Percentiles rank a stretch among this genome's conserved stretches.
Conservation (phyloP, 2,329 filamentous ascomycete genomes). For the Gaeumannomyces sp. region DNA sequence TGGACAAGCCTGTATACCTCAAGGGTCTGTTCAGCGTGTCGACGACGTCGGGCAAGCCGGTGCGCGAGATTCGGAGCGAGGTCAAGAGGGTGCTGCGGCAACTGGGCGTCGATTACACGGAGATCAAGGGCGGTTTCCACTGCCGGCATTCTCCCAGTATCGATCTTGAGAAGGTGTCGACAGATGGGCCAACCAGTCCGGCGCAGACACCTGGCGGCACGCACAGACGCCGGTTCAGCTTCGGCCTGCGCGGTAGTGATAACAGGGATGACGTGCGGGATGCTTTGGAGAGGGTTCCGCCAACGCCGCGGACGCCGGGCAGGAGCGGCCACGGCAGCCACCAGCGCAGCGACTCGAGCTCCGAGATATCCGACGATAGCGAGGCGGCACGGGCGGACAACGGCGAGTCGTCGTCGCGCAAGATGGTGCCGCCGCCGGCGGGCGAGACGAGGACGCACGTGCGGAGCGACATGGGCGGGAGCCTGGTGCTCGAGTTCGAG, state of each 20-base stretch:
- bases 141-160: constrained; percentile 88
- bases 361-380: constrained; percentile 78
- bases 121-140: constrained; percentile 90
- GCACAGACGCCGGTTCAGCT: constrained; percentile 76
- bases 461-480: constrained; percentile 79
- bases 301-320: constrained; percentile 37
- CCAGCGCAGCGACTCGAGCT: constrained; percentile 67
- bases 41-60: constrained; percentile 87
- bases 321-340: constrained; percentile 23
- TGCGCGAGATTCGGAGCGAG: constrained; percentile 78
- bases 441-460: constrained; percentile 91
- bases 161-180: constrained; percentile 68
- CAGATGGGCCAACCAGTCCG: constrained; percentile 52
- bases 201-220: constrained; percentile 19
- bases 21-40: constrained; percentile 97
- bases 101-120: constrained; percentile 82
- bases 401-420: constrained; percentile 33
- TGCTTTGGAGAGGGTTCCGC: constrained; percentile 41
- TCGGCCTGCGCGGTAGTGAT: constrained; percentile 59
- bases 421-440: constrained; percentile 35
- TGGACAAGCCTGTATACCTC: constrained; percentile 88
- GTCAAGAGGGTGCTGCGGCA: constrained; percentile 85
- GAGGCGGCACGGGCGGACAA: constrained; percentile 42
- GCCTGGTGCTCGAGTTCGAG: constrained; percentile 82
- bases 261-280: constrained; percentile 64